Conservation (phyloP, 345 rosid genomes). For the sweet orange (Citrus sinensis) region DNA sequence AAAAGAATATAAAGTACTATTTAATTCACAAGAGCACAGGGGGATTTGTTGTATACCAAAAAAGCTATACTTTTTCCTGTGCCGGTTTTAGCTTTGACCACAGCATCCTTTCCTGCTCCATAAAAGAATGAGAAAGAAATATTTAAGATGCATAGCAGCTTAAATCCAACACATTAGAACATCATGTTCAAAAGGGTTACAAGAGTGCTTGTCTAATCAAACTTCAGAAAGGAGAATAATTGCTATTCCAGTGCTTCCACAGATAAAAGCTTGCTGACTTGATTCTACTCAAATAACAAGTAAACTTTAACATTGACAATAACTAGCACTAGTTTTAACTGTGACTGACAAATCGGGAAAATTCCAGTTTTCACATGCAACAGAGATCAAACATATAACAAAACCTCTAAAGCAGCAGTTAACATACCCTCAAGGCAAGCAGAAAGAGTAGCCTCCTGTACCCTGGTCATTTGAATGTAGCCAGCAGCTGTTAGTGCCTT, state of each 20-base stretch:
- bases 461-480: slow-evolving; percentile 78
- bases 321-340: background rate
- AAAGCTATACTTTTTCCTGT: slow-evolving; percentile 87
- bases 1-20: slow-evolving; percentile 19
- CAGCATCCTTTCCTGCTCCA: slow-evolving; percentile 81
- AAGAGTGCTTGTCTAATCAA: background rate
- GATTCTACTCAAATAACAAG: background rate
- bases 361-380: background rate
- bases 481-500: slow-evolving; percentile 81
- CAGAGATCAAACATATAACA: background rate
- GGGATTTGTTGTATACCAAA: slow-evolving; percentile 55
- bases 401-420: background rate
- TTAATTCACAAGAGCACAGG: slow-evolving; percentile 11
- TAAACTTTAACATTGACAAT: background rate
- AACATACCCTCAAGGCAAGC: slow-evolving; percentile 67
- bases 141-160: background rate
- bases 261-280: background rate
- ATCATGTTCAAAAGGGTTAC: background rate
- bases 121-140: slow-evolving; percentile 14
- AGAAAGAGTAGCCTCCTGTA: slow-evolving; percentile 80
- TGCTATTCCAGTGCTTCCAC: background rate
- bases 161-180: slow-evolving; percentile 6
- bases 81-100: slow-evolving; percentile 92
- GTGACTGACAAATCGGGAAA: background rate
- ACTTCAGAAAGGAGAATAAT: background rate